A percentile compares a stretch with the other conserved stretches of the same genome.
phyloP scores from a whole-genome alignment of 257 asterid genomes.

The Henckelia pumila region DNA sequence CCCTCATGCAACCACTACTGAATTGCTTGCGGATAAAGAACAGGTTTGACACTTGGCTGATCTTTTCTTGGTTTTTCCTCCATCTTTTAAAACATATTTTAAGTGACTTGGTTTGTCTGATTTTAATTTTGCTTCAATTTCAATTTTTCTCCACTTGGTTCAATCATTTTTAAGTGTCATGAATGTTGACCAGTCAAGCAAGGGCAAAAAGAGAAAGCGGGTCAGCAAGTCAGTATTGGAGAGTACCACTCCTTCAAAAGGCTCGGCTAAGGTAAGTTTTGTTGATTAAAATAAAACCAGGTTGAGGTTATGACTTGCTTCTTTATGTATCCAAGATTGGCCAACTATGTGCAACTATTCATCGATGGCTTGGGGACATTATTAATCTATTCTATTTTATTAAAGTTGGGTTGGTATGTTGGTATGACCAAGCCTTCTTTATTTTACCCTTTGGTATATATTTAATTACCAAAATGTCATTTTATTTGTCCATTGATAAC shows the following conservation, averaged over 20 bases:
- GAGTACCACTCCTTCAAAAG: constrained; percentile 55
- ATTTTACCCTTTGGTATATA: too few species aligned
- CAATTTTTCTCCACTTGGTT: constrained; percentile 18
- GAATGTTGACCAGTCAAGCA: constrained; percentile 42
- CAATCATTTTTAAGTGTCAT: constrained; percentile 7
- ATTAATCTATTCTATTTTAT: too few species aligned
- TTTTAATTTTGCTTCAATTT: background rate
- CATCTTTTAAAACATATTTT: background rate
- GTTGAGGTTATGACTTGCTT: background rate
- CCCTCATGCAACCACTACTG: constrained; percentile 75
- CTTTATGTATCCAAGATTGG: background rate
- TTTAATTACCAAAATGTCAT: too few species aligned
- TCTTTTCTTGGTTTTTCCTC: background rate
- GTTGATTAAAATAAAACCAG: background rate
- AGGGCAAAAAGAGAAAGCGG: constrained; percentile 82
- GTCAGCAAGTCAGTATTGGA: constrained; percentile 32
- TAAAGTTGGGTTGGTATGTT: too few species aligned
- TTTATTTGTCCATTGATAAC: too few species aligned
- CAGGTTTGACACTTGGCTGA: constrained; percentile 45
- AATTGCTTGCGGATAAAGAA: constrained; percentile 73
- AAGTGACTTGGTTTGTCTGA: background rate
- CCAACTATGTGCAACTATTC: background rate
- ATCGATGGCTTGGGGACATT: background rate
- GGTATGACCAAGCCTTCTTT: too few species aligned
- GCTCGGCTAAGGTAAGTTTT: constrained; percentile 59